Conservation (phyloP, 345 rosid genomes). For the Turritis glabra region DNA sequence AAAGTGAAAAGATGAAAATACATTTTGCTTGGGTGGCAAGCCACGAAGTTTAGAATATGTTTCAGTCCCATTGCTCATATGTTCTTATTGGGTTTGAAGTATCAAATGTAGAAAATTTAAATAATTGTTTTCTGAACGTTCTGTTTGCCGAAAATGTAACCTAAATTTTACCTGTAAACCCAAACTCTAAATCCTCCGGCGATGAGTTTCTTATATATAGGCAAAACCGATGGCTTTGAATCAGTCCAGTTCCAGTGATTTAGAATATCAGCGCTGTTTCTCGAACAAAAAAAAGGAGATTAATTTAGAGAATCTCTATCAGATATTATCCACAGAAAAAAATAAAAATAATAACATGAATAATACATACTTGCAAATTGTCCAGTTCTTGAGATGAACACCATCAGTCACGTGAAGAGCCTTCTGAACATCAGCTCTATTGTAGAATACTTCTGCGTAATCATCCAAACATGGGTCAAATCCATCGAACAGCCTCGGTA, state of each 20-base stretch:
- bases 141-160: not conserved
- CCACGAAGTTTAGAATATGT: not conserved
- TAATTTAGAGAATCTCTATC: not conserved
- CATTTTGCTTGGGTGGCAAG: not conserved
- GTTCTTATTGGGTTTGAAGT: not conserved
- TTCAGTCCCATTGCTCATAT: not conserved
- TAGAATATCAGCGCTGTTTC: constrained; percentile 48
- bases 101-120: not conserved
- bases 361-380: constrained; percentile 72
- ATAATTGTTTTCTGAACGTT: not conserved
- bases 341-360: too few relatives aligned
- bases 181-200: constrained; percentile 66
- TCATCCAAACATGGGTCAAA: constrained; percentile 80
- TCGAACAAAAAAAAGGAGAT: not conserved
- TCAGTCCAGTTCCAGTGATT: constrained; percentile 44
- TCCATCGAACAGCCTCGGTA: constrained; percentile 81
- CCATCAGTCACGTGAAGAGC: constrained; percentile 75
- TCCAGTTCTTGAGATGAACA: constrained; percentile 64
- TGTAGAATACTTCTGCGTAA: constrained; percentile 69
- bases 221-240: constrained; percentile 59
- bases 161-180: constrained; percentile 66
- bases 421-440: constrained; percentile 72
- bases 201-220: constrained; percentile 74
- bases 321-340: not conserved
- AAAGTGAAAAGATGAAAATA: not conserved